Base-by-base conservation (phyloP, 306 rosid genomes). In the Malus domestica region DNA sequence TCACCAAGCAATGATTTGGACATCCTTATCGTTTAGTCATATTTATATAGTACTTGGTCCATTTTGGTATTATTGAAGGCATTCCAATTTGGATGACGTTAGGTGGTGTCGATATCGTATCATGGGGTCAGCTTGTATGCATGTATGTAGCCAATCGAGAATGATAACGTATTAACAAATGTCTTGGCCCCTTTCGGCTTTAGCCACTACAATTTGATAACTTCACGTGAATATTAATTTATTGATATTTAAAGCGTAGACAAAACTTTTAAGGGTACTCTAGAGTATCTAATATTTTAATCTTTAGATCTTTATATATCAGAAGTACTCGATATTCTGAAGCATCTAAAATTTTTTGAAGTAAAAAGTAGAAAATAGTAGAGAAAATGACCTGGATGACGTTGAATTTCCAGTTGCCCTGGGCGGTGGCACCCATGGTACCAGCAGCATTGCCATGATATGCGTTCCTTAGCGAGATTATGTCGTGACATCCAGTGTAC, bases 391-490 rank as follows among this genome's bases (percentile, higher is more conserved):
- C 99, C 93, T 92, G 99, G 9, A 84, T 72, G 22, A 92, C 84
- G 68, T 92, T 95, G 69, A 76, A 89, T 84, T 95, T 95, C 99
- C 99, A 95, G 51, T 80, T 83, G 75, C 89, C 86, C 78, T 92
- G 97, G 10, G 97, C 99, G 6, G 99, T 95, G 87, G 97, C 87
- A 15, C 91, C 97, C 99, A 95, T 95, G 0, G 99, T 95, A 15
- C 86, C 97, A 35, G 89, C 78, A 4, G 89, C 99, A 79, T 95
- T 95, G 10, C 99, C 99, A 80, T 95, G 99, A 66, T 95, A 95
- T 32, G 91, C 80, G 76, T 95, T 95, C 74, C 99, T 95, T 58
- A 92, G 33, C 23, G 99, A 95, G 73, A 95, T 90, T 55, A 95
- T 82, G 80, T 95, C 99, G 25, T 95, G 91, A 80, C 86, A 80